Conservation (phyloP, 139 green algal genomes). For the Pycnococcus provasolii region DNA sequence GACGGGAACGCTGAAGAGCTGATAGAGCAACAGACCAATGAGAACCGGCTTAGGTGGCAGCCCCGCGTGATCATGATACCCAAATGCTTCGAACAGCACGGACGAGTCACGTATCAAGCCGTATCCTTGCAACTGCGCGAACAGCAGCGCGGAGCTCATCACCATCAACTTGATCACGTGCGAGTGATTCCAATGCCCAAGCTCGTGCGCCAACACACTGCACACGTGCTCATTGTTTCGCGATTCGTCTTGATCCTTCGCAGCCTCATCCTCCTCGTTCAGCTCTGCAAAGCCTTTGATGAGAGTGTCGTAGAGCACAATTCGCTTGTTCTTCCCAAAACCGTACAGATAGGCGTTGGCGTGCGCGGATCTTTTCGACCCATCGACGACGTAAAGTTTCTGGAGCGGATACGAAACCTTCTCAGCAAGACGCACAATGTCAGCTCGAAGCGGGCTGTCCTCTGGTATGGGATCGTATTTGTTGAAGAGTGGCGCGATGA, state of each 20-base stretch:
- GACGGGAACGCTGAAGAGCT: slow-evolving; percentile 52
- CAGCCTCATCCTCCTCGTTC: too few species aligned
- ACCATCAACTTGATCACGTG: too few species aligned
- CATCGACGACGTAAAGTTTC: slow-evolving; percentile 27
- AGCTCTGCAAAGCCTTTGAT: slow-evolving; percentile 17
- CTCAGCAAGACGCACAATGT: slow-evolving; percentile 20
- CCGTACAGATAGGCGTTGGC: slow-evolving; percentile 74
- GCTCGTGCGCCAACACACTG: slow-evolving; percentile 76
- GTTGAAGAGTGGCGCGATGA: slow-evolving; percentile 73
- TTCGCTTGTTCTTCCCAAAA: slow-evolving; percentile 84
- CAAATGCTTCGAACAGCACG: slow-evolving; percentile 59
- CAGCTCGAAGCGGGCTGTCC: slow-evolving; percentile 13
- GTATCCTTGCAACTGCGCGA: slow-evolving; percentile 61
- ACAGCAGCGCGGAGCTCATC: slow-evolving; percentile 20
- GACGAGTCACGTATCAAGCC: slow-evolving; percentile 37
- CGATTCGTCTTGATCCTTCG: too few species aligned
- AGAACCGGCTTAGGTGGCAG: slow-evolving; percentile 45
- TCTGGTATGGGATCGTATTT: slow-evolving; percentile 52
- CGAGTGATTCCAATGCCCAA: slow-evolving; percentile 14
- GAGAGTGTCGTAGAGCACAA: slow-evolving; percentile 82
- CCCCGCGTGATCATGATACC: slow-evolving; percentile 40
- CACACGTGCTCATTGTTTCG: slow-evolving; percentile 58
- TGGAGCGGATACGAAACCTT: slow-evolving; percentile 18
- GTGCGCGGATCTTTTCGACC: slow-evolving; percentile 23
- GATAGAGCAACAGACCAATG: slow-evolving; percentile 69